Percentiles rank a stretch among this genome's conserved stretches.
Conservation (phyloP, 1,284 basidiomycete species). For the Moesziomyces aphidis region DNA sequence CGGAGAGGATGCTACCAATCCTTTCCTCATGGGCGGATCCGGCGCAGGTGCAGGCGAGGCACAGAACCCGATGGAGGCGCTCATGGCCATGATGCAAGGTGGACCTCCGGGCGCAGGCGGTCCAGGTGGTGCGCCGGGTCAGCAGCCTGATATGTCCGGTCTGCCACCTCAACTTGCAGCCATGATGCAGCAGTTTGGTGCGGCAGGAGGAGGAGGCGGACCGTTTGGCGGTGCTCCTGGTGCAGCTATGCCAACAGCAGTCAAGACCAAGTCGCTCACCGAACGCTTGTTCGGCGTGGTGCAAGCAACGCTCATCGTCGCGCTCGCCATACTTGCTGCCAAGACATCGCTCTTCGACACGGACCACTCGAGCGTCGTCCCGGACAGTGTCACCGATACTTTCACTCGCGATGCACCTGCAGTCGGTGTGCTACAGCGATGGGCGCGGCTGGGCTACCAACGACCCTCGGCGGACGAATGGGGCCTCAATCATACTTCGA, state of each 20-base stretch:
- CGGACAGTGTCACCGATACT: conserved; percentile 11
- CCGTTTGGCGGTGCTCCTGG: conserved; percentile 7
- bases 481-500: conserved; percentile 4
- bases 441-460: conserved; percentile 58
- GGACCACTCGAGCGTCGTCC: conserved; percentile 24
- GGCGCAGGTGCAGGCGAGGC: not conserved
- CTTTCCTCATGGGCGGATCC: conserved; percentile 27
- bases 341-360: conserved; percentile 41
- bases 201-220: conserved; percentile 5
- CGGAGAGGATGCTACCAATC: conserved; percentile 27
- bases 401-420: conserved; percentile 2
- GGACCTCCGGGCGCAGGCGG: not conserved
- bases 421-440: conserved; percentile 35
- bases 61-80: conserved; percentile 42
- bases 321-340: conserved; percentile 33
- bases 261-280: conserved; percentile 15
- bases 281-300: conserved; percentile 42
- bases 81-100: conserved; percentile 55
- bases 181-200: conserved; percentile 54
- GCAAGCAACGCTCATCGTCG: conserved; percentile 35
- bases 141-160: conserved; percentile 34
- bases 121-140: conserved; percentile 11
- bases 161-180: conserved; percentile 46
- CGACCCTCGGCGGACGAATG: conserved; percentile 25
- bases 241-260: conserved; percentile 7